phyloP scores from a whole-genome alignment of 805 yeast genomes.

The Metschnikowia bowlesiae region DNA sequence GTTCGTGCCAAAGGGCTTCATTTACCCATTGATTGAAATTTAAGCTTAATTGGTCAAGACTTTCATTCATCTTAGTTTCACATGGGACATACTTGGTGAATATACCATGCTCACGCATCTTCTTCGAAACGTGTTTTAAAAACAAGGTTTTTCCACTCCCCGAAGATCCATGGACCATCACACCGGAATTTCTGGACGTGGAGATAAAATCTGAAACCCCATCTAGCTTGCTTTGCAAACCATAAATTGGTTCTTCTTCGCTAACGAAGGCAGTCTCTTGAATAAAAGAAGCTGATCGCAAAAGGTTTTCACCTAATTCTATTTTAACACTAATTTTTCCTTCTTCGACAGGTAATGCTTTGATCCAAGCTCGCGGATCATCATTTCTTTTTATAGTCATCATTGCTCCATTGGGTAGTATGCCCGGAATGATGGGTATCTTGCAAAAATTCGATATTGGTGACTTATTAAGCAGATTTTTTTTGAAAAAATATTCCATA shows the following conservation, averaged over 20 bases:
- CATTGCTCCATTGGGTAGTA: conserved; percentile 58
- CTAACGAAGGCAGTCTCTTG: conserved; percentile 12
- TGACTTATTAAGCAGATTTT: conserved; percentile 19
- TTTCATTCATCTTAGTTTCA: conserved; percentile 54
- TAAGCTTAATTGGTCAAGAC: conserved; percentile 42
- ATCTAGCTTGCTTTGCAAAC: conserved; percentile 46
- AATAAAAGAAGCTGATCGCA: conserved; percentile 42
- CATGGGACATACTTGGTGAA: conserved; percentile 48
- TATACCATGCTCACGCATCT: conserved; percentile 39
- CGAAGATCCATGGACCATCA: conserved; percentile 63
- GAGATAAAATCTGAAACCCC: conserved; percentile 38
- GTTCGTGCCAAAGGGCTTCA: conserved; percentile 69
- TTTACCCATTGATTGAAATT: conserved; percentile 42
- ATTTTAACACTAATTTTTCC: conserved; percentile 31
- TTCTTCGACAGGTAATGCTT: conserved; percentile 25
- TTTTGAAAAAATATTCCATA: conserved; percentile 16
- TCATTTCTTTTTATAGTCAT: conserved; percentile 46
- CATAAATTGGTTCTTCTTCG: conserved; percentile 41
- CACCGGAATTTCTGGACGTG: conserved; percentile 47
- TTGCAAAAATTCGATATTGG: conserved; percentile 49
- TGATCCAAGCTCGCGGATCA: conserved; percentile 41
- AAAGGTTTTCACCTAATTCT: conserved; percentile 48
- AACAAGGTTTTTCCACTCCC: conserved; percentile 80
- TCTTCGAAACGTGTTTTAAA: conserved; percentile 37
- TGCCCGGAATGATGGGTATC: conserved; percentile 45